Conservation (phyloP, 345 rosid species). For the thale cress (Arabidopsis thaliana) region DNA sequence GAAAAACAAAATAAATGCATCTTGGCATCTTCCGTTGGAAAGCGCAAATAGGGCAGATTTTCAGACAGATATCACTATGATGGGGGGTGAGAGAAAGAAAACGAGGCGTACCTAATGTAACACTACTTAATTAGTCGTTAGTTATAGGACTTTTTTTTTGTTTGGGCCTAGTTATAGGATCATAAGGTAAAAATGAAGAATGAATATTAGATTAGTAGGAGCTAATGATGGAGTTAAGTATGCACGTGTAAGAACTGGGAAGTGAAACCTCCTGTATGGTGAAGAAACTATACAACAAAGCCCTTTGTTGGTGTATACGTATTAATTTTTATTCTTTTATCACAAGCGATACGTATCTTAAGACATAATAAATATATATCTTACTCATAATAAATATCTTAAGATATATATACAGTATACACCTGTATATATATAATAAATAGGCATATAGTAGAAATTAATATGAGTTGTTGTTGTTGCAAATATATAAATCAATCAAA, state of each 20-base stretch:
- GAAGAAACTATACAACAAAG: constrained; percentile 27
- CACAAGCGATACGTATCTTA: background rate
- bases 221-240: constrained; percentile 32
- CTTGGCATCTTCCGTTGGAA: constrained; percentile 32
- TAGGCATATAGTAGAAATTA: background rate
- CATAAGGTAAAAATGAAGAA: background rate
- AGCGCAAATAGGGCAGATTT: background rate
- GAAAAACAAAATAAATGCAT: constrained; percentile 8
- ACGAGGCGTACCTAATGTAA: constrained; percentile 19
- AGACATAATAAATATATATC: background rate
- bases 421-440: background rate
- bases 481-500: background rate
- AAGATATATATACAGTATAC: background rate
- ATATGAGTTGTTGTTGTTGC: constrained; percentile 9
- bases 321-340: background rate
- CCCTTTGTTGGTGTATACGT: background rate
- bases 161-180: background rate
- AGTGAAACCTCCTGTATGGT: background rate
- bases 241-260: constrained; percentile 29
- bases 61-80: background rate
- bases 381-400: background rate
- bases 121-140: background rate
- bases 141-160: background rate
- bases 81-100: constrained; percentile 21
- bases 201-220: background rate